These are phyloP conservation scores for Pistacia integerrima DNA, from an alignment of 345 rosid genomes.

Conservation along the genomic window DNA sequence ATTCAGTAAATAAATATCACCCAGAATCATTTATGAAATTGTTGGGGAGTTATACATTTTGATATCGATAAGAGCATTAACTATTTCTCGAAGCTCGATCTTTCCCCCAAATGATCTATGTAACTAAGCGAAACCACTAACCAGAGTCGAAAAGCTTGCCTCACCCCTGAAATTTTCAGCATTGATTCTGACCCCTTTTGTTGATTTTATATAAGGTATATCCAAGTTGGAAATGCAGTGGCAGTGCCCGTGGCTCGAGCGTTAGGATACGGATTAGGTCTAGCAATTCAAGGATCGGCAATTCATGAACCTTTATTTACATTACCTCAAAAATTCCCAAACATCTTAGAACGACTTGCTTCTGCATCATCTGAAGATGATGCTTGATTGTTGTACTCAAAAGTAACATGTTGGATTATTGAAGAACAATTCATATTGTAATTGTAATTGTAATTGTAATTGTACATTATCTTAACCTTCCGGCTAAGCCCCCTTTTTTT, in stretches of 20 bases:
- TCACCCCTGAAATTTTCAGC: background rate
- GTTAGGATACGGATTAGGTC: slow-evolving; percentile 54
- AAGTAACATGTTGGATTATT: background rate
- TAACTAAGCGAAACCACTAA: too few species aligned
- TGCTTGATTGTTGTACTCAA: slow-evolving; percentile 4
- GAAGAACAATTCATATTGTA: background rate
- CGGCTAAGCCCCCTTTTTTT: too few species aligned
- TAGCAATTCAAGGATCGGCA: slow-evolving; percentile 37
- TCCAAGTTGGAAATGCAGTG: slow-evolving; percentile 80
- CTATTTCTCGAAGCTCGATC: too few species aligned
- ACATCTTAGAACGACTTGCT: slow-evolving; percentile 6
- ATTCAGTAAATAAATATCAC: too few species aligned
- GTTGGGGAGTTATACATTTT: too few species aligned
- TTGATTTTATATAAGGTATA: slow-evolving; percentile 40
- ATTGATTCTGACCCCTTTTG: background rate
- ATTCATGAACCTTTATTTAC: slow-evolving; percentile 34
- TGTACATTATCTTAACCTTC: too few species aligned
- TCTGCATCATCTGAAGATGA: slow-evolving; percentile 35
- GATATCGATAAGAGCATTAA: too few species aligned
- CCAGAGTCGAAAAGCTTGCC: too few species aligned
- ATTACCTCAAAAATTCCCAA: slow-evolving; percentile 43
- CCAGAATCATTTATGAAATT: too few species aligned
- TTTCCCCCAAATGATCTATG: too few species aligned
- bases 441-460: background rate
- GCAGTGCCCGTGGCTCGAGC: slow-evolving; percentile 79